phyloP scores from a whole-genome alignment of 805 yeast genomes.

The Candida yuanshanica region DNA sequence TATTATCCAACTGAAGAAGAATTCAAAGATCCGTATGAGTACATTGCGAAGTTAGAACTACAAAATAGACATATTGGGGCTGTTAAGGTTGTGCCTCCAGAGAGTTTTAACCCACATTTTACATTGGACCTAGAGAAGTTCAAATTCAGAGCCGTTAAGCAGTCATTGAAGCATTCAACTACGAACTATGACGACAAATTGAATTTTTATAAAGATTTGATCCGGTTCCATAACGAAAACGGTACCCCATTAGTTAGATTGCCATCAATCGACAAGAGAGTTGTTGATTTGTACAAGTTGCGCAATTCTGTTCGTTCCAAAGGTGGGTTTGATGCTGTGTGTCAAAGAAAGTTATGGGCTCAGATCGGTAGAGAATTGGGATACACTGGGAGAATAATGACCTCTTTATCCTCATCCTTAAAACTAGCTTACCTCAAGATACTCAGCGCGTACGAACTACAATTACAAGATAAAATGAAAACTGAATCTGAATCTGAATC shows the following conservation, averaged over 20 bases:
- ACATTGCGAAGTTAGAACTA: constrained; percentile 40
- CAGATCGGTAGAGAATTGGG: constrained; percentile 80
- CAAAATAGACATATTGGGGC: constrained; percentile 48
- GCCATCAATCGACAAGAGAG: constrained; percentile 63
- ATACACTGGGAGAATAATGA: constrained; percentile 64
- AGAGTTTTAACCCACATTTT: constrained; percentile 28
- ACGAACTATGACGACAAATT: constrained; percentile 37
- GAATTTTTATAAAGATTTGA: constrained; percentile 42
- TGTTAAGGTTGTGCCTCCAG: constrained; percentile 57
- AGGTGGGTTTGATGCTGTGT: constrained; percentile 66
- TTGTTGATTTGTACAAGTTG: constrained; percentile 58
- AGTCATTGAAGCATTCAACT: constrained; percentile 37
- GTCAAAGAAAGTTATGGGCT: constrained; percentile 69
- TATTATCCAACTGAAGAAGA: constrained; percentile 39
- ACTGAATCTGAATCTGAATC: background rate
- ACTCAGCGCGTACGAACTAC: constrained; percentile 27
- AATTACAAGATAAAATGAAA: constrained; percentile 2
- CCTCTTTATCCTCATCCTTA: constrained; percentile 63
- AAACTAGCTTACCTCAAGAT: constrained; percentile 52
- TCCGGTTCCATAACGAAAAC: constrained; percentile 32
- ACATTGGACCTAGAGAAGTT: constrained; percentile 39
- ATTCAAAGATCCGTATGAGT: constrained; percentile 49
- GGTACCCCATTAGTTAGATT: constrained; percentile 35
- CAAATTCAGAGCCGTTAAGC: constrained; percentile 47
- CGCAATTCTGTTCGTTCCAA: constrained; percentile 51